Conservation (phyloP, 352 stramenopile species). For the Phytophthora fragariae region DNA sequence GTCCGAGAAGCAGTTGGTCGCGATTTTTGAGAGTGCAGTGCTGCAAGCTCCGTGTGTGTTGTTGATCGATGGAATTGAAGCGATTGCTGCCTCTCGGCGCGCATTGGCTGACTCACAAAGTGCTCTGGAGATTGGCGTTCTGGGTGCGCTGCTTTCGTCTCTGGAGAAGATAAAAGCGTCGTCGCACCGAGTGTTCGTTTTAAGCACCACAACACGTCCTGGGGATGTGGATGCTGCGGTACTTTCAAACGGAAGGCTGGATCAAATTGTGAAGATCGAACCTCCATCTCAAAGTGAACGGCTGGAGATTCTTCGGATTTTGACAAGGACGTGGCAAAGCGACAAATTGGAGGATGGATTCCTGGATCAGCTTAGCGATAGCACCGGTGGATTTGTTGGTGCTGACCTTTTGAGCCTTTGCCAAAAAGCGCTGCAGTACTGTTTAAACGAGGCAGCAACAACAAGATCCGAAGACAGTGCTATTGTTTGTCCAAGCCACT, state of each 20-base stretch:
- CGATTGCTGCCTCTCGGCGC: conserved; percentile 76
- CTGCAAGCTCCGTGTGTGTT: conserved; percentile 69
- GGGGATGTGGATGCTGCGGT: conserved; percentile 93
- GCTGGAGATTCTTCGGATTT: conserved; percentile 92
- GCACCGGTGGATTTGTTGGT: conserved; percentile 96
- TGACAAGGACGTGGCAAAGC: conserved; percentile 87
- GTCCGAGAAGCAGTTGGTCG: conserved; percentile 76
- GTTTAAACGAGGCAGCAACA: conserved; percentile 51
- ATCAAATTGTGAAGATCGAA: conserved; percentile 95
- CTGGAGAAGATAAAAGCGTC: conserved; percentile 76
- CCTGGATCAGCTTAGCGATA: conserved; percentile 91
- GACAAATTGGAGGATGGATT: conserved; percentile 64
- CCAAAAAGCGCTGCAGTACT: conserved; percentile 73
- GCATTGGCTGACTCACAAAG: conserved; percentile 61
- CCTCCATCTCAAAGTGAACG: conserved; percentile 93
- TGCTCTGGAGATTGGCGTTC: conserved; percentile 76
- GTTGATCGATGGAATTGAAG: conserved; percentile 93
- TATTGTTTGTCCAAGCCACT: conserved; percentile 45
- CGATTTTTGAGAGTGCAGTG: conserved; percentile 61
- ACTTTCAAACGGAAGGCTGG: conserved; percentile 96
- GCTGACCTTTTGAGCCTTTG: conserved; percentile 85
- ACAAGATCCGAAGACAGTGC: conserved; percentile 8
- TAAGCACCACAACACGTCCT: conserved; percentile 80
- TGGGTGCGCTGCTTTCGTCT: conserved; percentile 86
- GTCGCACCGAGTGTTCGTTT: conserved; percentile 60